These are phyloP conservation scores for Simmondsia chinensis DNA, from an alignment of 148 eudicot genomes.

Conservation along the genomic window DNA sequence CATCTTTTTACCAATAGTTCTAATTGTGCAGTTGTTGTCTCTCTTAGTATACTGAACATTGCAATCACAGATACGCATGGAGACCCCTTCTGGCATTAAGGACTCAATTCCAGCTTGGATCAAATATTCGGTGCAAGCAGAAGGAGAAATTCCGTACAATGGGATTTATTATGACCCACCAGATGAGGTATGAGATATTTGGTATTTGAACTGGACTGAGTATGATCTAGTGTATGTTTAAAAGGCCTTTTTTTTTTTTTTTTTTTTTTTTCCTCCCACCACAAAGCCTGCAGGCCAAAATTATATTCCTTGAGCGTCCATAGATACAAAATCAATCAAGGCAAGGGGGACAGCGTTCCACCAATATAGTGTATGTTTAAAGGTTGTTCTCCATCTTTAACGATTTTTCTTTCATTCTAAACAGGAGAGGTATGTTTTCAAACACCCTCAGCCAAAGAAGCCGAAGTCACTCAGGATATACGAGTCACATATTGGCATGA, in stretches of 20 bases:
- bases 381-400: too few relatives aligned
- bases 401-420: constrained; percentile 16
- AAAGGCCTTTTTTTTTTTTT: too few relatives aligned
- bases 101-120: constrained; percentile 99
- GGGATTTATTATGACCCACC: constrained; percentile 98
- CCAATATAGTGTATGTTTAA: too few relatives aligned
- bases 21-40: too few relatives aligned
- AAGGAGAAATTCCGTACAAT: constrained; percentile 87
- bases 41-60: too few relatives aligned
- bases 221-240: constrained; percentile 7
- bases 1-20: too few relatives aligned
- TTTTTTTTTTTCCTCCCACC: too few relatives aligned
- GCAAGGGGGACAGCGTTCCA: too few relatives aligned
- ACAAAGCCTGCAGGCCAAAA: too few relatives aligned
- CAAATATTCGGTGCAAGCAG: constrained; percentile 86
- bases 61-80: constrained; percentile 78
- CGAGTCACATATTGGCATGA: constrained; percentile 96
- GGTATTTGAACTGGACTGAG: neutral
- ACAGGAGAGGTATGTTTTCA: constrained; percentile 78
- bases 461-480: constrained; percentile 91
- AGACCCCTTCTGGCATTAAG: constrained; percentile 91
- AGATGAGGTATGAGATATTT: constrained; percentile 55
- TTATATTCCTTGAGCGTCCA: too few relatives aligned
- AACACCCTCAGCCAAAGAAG: constrained; percentile 82
- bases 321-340: too few relatives aligned